Evolutionary conservation across 177 flowering plant genomes (phyloP).

Genomic region (Vitis hybrid): DNA sequence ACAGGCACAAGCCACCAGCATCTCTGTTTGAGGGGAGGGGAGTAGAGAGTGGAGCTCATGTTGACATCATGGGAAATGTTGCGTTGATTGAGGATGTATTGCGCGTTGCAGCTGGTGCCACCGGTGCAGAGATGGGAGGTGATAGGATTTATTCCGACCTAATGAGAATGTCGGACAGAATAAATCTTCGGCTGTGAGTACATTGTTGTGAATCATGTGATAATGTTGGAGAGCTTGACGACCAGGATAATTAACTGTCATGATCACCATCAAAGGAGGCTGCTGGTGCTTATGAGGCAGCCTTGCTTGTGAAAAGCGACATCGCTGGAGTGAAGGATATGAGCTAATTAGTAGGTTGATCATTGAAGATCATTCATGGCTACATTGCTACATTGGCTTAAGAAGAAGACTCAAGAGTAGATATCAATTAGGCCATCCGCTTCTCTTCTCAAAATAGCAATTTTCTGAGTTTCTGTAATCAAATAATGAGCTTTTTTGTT

Average conservation of each 20-base stretch:
- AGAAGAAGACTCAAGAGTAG: neutral
- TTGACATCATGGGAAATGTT: conserved; percentile 80
- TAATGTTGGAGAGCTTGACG: neutral
- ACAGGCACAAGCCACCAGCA: conserved; percentile 63
- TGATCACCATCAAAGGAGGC: too few relatives aligned
- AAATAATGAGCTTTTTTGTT: neutral
- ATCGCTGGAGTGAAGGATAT: too few relatives aligned
- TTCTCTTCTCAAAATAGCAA: neutral
- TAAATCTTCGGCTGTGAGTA: conserved; percentile 47
- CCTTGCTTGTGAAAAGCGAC: too few relatives aligned
- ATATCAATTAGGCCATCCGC: neutral
- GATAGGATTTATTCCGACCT: conserved; percentile 68
- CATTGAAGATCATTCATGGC: neutral
- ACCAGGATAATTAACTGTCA: neutral
- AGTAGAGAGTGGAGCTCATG: conserved; percentile 68
- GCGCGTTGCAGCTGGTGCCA: conserved; percentile 75
- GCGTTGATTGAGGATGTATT: conserved; percentile 74
- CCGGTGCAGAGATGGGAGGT: conserved; percentile 59
- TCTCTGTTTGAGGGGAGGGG: conserved; percentile 70
- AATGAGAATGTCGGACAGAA: conserved; percentile 50
- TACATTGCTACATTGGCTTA: neutral
- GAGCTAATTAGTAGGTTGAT: too few relatives aligned
- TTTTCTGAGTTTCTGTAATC: neutral
- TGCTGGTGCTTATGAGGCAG: too few relatives aligned
- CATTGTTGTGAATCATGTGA: neutral